Conservation (phyloP, 768 basidiomycete species). For the Cytidiella melzeri region DNA sequence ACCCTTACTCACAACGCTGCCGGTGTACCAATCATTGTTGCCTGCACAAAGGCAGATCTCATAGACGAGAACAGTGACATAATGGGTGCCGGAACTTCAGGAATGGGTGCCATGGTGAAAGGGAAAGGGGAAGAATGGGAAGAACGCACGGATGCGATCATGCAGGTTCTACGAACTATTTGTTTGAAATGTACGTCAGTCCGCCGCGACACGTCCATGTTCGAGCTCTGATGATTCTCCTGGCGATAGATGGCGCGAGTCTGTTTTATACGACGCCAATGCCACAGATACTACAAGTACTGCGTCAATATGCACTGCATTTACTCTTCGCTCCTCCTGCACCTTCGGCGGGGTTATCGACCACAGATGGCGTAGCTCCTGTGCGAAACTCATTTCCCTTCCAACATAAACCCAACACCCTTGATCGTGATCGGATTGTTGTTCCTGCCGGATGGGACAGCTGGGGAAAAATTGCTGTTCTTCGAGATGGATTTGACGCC, state of each 20-base stretch:
- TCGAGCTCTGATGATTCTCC: not conserved
- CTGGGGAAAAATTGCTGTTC: conserved; percentile 90
- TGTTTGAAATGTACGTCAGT: conserved; percentile 79
- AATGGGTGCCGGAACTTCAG: conserved; percentile 62
- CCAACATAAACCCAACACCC: conserved; percentile 77
- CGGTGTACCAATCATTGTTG: conserved; percentile 83
- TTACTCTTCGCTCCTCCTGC: conserved; percentile 71
- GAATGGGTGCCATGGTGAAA: conserved; percentile 88
- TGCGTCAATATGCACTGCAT: conserved; percentile 83
- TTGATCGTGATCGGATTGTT: conserved; percentile 89
- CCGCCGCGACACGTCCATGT: not conserved
- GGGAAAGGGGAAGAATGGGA: conserved; percentile 93
- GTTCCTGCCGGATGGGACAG: conserved; percentile 97
- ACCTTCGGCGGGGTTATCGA: conserved; percentile 36
- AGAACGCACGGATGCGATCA: conserved; percentile 89
- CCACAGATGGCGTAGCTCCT: conserved; percentile 34
- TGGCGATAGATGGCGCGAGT: conserved; percentile 86
- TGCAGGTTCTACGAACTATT: conserved; percentile 91
- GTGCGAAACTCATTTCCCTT: conserved; percentile 83
- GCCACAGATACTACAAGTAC: conserved; percentile 64
- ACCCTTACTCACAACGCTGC: conserved; percentile 81
- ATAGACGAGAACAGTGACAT: conserved; percentile 80
- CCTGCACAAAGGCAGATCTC: conserved; percentile 88
- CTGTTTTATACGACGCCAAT: conserved; percentile 87
- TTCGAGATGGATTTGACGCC: conserved; percentile 89